Conservation (phyloP, 2,329 filamentous ascomycete species). For the Pseudogymnoascus destructans region DNA sequence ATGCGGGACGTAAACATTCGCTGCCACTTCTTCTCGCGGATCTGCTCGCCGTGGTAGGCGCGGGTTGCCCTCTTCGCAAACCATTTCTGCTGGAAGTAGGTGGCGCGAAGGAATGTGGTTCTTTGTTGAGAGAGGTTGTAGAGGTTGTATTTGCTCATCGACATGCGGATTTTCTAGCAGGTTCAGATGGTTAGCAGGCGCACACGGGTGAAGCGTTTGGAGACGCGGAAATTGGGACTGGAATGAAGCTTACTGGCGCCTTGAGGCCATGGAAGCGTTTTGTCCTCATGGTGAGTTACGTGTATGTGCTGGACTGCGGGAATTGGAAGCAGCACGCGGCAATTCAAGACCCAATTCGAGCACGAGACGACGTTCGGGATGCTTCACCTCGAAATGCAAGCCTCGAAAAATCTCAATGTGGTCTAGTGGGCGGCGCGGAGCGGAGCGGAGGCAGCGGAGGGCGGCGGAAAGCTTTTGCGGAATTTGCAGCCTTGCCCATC, state of each 20-base stretch:
- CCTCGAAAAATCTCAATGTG: conserved; percentile 9
- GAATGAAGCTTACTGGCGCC: conserved; percentile 41
- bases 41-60: conserved; percentile 87
- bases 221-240: background rate
- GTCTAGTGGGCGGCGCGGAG: conserved; percentile 4
- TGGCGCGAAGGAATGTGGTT: conserved; percentile 26
- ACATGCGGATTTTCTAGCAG: conserved; percentile 74
- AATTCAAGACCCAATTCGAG: background rate
- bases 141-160: conserved; percentile 95
- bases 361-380: conserved; percentile 8
- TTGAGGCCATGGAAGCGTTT: conserved; percentile 55
- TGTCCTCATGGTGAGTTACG: conserved; percentile 30
- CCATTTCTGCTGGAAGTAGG: conserved; percentile 99
- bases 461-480: background rate
- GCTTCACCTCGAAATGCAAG: conserved; percentile 9
- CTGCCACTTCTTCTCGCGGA: conserved; percentile 86
- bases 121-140: conserved; percentile 53
- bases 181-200: conserved; percentile 10
- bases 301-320: conserved; percentile 9
- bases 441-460: conserved; percentile 1
- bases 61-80: conserved; percentile 69
- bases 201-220: background rate
- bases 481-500: conserved; percentile 8
- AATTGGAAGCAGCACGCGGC: conserved; percentile 5
- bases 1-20: conserved; percentile 80